Conservation (phyloP, 2,329 filamentous ascomycete species). For the Hymenotorrendiella dingleyae region DNA sequence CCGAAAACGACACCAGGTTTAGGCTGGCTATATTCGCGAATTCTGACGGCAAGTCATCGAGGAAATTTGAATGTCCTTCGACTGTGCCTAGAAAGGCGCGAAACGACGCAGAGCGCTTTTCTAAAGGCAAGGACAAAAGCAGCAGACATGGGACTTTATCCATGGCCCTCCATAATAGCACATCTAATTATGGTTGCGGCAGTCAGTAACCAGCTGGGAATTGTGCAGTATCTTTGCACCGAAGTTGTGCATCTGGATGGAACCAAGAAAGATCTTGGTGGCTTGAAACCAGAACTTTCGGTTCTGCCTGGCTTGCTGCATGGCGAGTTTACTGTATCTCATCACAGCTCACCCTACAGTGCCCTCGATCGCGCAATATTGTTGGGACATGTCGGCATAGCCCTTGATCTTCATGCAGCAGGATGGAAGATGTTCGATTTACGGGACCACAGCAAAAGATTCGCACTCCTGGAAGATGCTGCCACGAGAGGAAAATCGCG, state of each 20-base stretch:
- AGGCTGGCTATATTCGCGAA: neutral
- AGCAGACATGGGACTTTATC: too few species aligned
- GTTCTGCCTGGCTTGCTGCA: too few species aligned
- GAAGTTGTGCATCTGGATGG: neutral
- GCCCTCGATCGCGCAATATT: neutral
- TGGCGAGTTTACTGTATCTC: neutral
- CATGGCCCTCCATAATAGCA: too few species aligned
- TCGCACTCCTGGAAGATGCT: neutral
- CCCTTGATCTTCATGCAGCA: neutral
- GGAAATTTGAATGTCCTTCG: neutral
- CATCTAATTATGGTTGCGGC: neutral
- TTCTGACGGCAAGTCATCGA: neutral
- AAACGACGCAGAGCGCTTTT: neutral
- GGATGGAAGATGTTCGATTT: neutral
- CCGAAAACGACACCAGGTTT: neutral
- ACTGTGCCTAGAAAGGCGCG: neutral
- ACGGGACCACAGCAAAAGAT: neutral
- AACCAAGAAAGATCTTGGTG: too few species aligned
- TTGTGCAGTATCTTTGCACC: neutral
- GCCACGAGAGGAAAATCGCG: neutral
- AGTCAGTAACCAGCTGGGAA: neutral
- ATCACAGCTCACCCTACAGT: neutral
- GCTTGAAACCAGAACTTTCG: too few species aligned
- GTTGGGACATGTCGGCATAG: neutral
- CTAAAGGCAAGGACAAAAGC: too few species aligned